Base-by-base conservation (phyloP, 805 yeast genomes). In the Starmerella apis region DNA sequence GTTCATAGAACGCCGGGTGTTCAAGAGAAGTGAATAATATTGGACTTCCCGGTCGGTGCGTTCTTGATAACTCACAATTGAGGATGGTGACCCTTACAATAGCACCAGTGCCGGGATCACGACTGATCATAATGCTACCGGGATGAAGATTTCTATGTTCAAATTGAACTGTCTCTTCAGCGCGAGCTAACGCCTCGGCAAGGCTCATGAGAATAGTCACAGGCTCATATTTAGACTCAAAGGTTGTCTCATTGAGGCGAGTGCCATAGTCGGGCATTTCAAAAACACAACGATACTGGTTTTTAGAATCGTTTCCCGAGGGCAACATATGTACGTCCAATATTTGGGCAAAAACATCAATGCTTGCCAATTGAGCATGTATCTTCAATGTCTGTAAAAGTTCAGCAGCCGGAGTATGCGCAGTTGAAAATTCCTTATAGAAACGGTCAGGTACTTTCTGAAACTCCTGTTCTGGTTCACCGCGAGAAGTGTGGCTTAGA, bases 91-190 rank as follows among this genome's bases (percentile, higher is more conserved):
- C 59, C 11, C 76, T 73, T 4, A 77, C 77, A 50, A 68, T 68
- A 16, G 58, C 58, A 16, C 53, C 56, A 14, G 11, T 35, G n/a
- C 39, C 14, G 6, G 50, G 42, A 30, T 41, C 39, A 19, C 51
- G 36, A 45, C 69, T 69, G 16, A 82, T 66, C 14, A 80, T 66
- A 47, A 82, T 68, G 59, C 82, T 82, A 11, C 81, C 80, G 73
- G 82, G 71, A 54, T 79, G 82, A 51, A 83, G 63, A 62, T 82
- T 85, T 43, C 90, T 70, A 59, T 83, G 90, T 63, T 82, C 88
- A 63, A 81, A 81, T 53, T 73, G 69, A 52, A 68, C 66, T 32
- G 65, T 60, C 14, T 67, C 62, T 62, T 83, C 87, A 1, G 78
- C 81, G 9, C 64, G 64, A 23, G 75, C 71, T 23, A 82, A 63